Evolutionary conservation across 768 basidiomycete species (phyloP), one percentile per base, ranked within the genome.

Genomic region (Chalciporus chontae): DNA sequence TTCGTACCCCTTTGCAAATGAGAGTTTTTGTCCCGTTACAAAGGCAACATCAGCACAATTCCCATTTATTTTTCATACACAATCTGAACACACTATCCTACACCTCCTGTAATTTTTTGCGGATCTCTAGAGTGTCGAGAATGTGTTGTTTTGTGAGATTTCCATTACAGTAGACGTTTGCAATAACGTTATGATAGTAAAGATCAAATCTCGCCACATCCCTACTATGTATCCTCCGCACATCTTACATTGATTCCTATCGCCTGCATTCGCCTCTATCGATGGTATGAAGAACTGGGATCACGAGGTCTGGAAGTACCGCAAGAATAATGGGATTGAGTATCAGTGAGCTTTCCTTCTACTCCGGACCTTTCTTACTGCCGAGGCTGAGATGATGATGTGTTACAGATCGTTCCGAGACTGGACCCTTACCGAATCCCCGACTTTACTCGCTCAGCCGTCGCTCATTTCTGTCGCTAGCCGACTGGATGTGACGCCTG

Each of bases 261-360:
- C 70, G 93, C 44, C 75, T 94, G 6, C 91, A 94, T 62, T 85
- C 85, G 0, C 90, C 90, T 2, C 64, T 90, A 40, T 64, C 72
- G 90, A 43, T 94, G 90, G 90, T 86, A 83, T 58, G 83, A 90
- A 63, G 83, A 73, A 68, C 5, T 93, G 87, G 85, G 88, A 91
- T 60, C 70, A 69, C 45, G 73, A 74, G 1, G 83, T 90, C 4
- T 74, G 81, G 54, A 68, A 69, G 32, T 85, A 85, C 55, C 92
- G 90, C 63, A 75, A 69, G 56, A 67, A 75, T 47, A 71, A 84
- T 43, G 78, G 68, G 10, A 83, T 87, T 8, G 77, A 81, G 61
- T 92, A 91, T 58, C 88, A 92, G 86, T 90, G 55, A 32, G 66
- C n/a, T 58, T 1, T 21, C 58, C 57, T 48, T 27, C 29, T 17